Conservation (phyloP, 345 rosid species). For the Pistacia atlantica region DNA sequence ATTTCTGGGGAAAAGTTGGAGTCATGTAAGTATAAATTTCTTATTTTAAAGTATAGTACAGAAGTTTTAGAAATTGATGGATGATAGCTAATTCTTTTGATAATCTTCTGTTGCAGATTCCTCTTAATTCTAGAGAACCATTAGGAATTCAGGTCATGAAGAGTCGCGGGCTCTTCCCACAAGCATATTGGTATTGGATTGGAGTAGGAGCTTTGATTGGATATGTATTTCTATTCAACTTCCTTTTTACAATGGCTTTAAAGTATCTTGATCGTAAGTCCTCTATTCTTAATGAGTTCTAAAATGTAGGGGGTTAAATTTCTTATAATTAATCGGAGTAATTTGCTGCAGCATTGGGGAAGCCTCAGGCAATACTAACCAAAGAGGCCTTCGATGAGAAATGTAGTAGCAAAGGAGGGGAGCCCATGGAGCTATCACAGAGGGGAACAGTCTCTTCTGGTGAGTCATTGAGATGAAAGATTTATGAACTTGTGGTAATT, state of each 20-base stretch:
- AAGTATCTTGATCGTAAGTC: conserved; percentile 73
- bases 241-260: conserved; percentile 67
- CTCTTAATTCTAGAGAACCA: conserved; percentile 54
- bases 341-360: conserved; percentile 56
- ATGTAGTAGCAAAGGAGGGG: conserved; percentile 32
- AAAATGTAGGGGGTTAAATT: neutral
- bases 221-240: conserved; percentile 58
- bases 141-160: conserved; percentile 68
- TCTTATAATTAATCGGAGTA: conserved; percentile 18
- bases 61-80: neutral
- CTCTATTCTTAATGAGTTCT: conserved; percentile 10
- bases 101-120: conserved; percentile 41
- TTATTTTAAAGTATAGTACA: neutral
- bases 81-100: conserved; percentile 1
- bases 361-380: conserved; percentile 56
- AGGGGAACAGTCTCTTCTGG: conserved; percentile 34
- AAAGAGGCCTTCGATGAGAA: conserved; percentile 51
- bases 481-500: neutral
- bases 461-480: conserved; percentile 17
- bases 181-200: conserved; percentile 87
- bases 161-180: conserved; percentile 67
- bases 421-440: conserved; percentile 38
- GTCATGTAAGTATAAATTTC: conserved; percentile 42
- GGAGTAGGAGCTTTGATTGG: conserved; percentile 73
- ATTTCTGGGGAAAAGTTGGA: conserved; percentile 64